Percentiles rank a stretch among this genome's conserved stretches.
Conservation (phyloP, 345 rosid genomes). For the Boechera stricta region DNA sequence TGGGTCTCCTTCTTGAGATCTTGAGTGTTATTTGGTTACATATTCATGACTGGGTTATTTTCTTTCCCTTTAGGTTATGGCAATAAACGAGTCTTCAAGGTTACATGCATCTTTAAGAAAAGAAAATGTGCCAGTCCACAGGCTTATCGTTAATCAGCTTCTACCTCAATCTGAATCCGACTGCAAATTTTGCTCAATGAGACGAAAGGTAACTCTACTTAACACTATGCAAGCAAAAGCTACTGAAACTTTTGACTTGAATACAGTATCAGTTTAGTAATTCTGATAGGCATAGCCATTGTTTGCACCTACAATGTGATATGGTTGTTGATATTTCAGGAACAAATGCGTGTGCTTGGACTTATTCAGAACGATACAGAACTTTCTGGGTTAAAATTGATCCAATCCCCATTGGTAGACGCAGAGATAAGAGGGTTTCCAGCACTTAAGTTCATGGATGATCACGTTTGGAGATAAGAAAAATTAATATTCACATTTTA, state of each 20-base stretch:
- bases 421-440: conserved; percentile 84
- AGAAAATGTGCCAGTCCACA: conserved; percentile 67
- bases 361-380: conserved; percentile 57
- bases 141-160: conserved; percentile 73
- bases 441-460: conserved; percentile 79
- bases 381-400: conserved; percentile 58
- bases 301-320: background rate
- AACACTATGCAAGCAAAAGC: conserved; percentile 29
- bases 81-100: conserved; percentile 76
- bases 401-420: conserved; percentile 65
- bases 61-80: conserved; percentile 61
- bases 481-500: background rate
- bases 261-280: conserved; percentile 19
- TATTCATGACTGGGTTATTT: conserved; percentile 16
- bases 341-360: conserved; percentile 62
- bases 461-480: conserved; percentile 63
- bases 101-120: conserved; percentile 68
- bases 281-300: no score
- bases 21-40: conserved; percentile 1
- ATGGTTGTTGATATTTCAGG: conserved; percentile 53
- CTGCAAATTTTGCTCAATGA: conserved; percentile 75
- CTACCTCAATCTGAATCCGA: conserved; percentile 62
- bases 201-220: conserved; percentile 59
- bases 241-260: conserved; percentile 1
- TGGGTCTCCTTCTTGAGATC: background rate